Evolutionary conservation across 1,284 basidiomycete species (phyloP).

Genomic region (Apiotrichum mycotoxinovorans): DNA sequence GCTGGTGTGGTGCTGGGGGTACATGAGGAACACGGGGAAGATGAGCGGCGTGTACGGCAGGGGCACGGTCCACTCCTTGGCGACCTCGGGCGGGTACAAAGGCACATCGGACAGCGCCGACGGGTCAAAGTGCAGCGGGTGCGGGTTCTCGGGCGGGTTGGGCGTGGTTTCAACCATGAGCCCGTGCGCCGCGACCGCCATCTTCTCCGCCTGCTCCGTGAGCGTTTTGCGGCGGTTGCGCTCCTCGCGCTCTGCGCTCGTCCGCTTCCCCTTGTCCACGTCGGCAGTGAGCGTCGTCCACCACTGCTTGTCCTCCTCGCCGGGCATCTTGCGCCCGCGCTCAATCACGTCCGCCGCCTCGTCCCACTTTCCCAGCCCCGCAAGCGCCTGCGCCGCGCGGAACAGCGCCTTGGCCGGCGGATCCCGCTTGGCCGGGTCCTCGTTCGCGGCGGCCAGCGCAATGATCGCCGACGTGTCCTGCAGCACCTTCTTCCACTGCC

Average conservation of each 20-base stretch:
- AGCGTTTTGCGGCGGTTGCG: constrained; percentile 34
- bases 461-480: constrained; percentile 77
- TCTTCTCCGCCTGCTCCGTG: constrained; percentile 29
- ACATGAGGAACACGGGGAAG: constrained; percentile 85
- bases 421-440: constrained; percentile 10
- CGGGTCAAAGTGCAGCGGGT: constrained; percentile 54
- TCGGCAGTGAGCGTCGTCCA: constrained; percentile 23
- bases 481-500: constrained; percentile 81
- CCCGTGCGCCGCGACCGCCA: constrained; percentile 37
- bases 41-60: constrained; percentile 63
- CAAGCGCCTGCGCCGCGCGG: constrained; percentile 70
- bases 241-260: constrained; percentile 33
- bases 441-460: constrained; percentile 54
- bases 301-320: constrained; percentile 21
- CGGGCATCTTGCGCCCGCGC: constrained; percentile 46
- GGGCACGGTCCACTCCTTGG: constrained; percentile 57
- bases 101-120: constrained; percentile 33
- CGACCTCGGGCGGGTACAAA: constrained; percentile 36
- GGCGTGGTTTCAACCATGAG: constrained; percentile 40
- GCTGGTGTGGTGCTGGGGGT: constrained; percentile 82
- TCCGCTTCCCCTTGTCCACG: constrained; percentile 27
- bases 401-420: constrained; percentile 75
- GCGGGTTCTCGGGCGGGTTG: constrained; percentile 58
- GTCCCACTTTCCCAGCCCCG: constrained; percentile 66
- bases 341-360: constrained; percentile 77